These are phyloP conservation scores for Drechslerella coelobrocha DNA, from an alignment of 2,329 filamentous ascomycete genomes.

Conservation along the genomic window DNA sequence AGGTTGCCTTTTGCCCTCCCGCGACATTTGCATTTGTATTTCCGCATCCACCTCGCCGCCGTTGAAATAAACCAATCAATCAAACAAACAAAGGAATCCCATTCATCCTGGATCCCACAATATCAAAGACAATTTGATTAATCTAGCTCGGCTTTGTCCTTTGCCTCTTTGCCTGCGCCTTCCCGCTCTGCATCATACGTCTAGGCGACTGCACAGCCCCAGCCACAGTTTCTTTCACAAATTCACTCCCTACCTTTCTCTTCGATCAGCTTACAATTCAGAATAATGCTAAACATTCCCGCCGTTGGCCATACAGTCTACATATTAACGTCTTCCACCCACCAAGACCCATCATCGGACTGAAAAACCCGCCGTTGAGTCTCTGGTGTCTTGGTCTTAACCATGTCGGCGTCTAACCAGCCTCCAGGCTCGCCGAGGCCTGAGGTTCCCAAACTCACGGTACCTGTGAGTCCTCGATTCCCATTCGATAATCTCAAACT, in stretches of 20 bases:
- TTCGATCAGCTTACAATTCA: too few species aligned
- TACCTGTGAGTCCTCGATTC: slow-evolving; percentile 22
- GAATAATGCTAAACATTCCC: slow-evolving; percentile 41
- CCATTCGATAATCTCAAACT: not conserved
- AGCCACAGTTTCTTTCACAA: slow-evolving; percentile 7
- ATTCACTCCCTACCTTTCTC: slow-evolving; percentile 6
- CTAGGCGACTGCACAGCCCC: slow-evolving; percentile 14
- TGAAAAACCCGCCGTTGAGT: not conserved
- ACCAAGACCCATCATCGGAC: slow-evolving; percentile 7
- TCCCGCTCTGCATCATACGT: too few species aligned
- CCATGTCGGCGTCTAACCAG: slow-evolving; percentile 43
- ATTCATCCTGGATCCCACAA: too few species aligned
- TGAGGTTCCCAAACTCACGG: slow-evolving; percentile 42
- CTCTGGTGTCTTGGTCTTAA: not conserved
- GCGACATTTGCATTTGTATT: not conserved
- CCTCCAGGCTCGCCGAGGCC: slow-evolving; percentile 41
- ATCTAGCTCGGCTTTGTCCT: too few species aligned
- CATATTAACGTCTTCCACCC: slow-evolving; percentile 23
- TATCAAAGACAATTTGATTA: too few species aligned
- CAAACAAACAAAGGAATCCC: too few species aligned
- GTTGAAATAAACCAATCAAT: too few species aligned
- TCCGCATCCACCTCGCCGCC: not conserved
- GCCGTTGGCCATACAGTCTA: slow-evolving; percentile 24
- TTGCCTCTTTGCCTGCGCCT: too few species aligned
- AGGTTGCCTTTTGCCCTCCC: not conserved